Base-by-base conservation (phyloP, 768 basidiomycete genomes). In the Leccinum uliginosum region DNA sequence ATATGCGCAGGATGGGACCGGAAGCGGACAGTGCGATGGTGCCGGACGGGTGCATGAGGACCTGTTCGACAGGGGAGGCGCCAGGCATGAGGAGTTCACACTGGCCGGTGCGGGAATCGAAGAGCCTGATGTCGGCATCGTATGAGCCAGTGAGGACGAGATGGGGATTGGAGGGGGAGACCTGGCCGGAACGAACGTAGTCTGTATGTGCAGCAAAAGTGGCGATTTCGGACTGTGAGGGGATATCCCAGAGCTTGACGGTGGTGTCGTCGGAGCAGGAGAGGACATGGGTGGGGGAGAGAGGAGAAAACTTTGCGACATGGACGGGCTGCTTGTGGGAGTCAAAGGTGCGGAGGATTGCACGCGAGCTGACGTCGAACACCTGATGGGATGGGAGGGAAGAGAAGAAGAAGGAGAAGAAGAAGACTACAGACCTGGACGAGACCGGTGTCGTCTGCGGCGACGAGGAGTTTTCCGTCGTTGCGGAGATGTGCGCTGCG, bases 211-310 rank as follows among this genome's bases (percentile, higher is more conserved):
- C 82, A 24, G 80, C 75, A 66, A 99, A 93, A 19, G 92, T 93
- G 12, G 79, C 78, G 57, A 93, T 75, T 45, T 86, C 79, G 0
- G 86, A 77, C 72, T 96, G 88, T 7, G 94, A 92, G 6, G 97
- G 92, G 15, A 98, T 85, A 72, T 98, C 97, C 91, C 94, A 98
- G 1, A 98, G 76, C 70, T 85, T 89, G 53, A 91, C 90, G 23
- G 95, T 94, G 3, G 91, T 92, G 69, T 99, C 97, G 72, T 98
- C 96, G 3, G 95, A 98, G 65, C 93, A 95, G 4, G 97, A 95
- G 27, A 98, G 80, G 51, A 98, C 77, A 63, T 93, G 90, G 0
- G 91, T 91, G 2, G 89, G 86, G 14, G 83, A 79, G 54, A 88
- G 78, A 3, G 85, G 73, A 1, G 96, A 98, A 71, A 98, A 99